These are phyloP conservation scores for Xylariaceae sp. DNA, from an alignment of 2,329 filamentous ascomycete species.

Conservation along the genomic window DNA sequence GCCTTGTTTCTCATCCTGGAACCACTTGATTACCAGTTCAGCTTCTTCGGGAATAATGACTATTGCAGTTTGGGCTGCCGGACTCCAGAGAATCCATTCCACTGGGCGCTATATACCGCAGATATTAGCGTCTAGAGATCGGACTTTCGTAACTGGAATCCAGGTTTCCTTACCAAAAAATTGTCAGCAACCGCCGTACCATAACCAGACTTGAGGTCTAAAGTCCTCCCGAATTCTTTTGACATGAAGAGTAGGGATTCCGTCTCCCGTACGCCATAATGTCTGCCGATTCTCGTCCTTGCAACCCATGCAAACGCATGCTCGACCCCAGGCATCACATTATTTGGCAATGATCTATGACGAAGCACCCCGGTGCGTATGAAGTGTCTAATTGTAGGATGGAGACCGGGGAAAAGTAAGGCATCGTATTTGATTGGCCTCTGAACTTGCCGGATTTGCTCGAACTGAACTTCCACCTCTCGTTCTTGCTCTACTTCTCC, in stretches of 20 bases:
- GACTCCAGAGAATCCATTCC: constrained; percentile 67
- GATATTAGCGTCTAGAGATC: constrained; percentile 12
- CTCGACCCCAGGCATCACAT: constrained; percentile 43
- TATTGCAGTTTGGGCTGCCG: constrained; percentile 52
- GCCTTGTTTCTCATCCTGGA: constrained; percentile 39
- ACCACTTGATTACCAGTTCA: constrained; percentile 56
- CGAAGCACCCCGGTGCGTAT: constrained; percentile 47
- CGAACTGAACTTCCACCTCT: constrained; percentile 64
- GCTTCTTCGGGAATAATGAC: constrained; percentile 69
- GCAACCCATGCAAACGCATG: constrained; percentile 52
- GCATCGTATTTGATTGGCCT: constrained; percentile 49
- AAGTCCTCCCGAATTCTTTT: constrained; percentile 54
- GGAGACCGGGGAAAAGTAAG: constrained; percentile 52
- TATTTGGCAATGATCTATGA: constrained; percentile 27
- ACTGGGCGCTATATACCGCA: constrained; percentile 50
- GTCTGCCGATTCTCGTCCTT: constrained; percentile 42
- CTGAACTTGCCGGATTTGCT: constrained; percentile 61
- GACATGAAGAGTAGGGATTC: constrained; percentile 47
- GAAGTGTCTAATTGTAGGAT: constrained; percentile 53
- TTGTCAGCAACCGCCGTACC: constrained; percentile 36
- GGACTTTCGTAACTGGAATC: neutral
- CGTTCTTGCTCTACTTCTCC: constrained; percentile 67
- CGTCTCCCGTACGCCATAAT: constrained; percentile 37
- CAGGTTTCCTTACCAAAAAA: constrained; percentile 34
- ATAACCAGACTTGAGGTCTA: constrained; percentile 38